These are phyloP conservation scores for Colletotrichum sojae DNA, from an alignment of 2,329 filamentous ascomycete species.

Conservation along the genomic window DNA sequence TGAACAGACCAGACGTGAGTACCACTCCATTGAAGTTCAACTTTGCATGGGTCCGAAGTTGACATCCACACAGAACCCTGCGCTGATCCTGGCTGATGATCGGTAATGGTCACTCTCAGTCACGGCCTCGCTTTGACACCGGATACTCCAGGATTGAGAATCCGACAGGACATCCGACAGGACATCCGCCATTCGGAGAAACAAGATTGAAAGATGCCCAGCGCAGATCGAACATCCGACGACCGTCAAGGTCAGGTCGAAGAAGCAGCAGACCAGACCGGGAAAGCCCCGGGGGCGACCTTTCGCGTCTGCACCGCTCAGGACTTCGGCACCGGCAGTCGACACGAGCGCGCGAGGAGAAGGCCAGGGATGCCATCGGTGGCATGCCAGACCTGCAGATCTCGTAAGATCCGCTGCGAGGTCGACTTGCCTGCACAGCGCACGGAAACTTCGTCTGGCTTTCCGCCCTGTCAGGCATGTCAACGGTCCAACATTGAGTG, in stretches of 20 bases:
- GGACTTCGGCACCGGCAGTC: conserved; percentile 1
- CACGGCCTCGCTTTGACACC: too few species aligned
- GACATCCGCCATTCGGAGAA: background rate
- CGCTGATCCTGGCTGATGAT: too few species aligned
- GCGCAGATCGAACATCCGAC: background rate
- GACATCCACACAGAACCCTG: too few species aligned
- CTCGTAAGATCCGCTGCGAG: conserved; percentile 11
- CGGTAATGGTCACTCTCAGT: too few species aligned
- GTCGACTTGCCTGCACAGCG: background rate
- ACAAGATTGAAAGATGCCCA: background rate
- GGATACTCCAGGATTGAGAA: background rate
- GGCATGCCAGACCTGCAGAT: conserved; percentile 6
- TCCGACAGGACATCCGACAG: background rate
- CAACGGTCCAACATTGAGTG: conserved; percentile 9
- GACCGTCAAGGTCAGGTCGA: background rate
- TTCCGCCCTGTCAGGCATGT: conserved; percentile 9
- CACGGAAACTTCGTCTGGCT: background rate
- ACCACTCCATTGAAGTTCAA: too few species aligned
- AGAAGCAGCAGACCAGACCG: background rate
- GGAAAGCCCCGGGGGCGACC: background rate
- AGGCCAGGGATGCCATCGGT: conserved; percentile 6
- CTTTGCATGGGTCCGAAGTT: too few species aligned
- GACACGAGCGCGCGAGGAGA: background rate
- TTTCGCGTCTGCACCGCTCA: conserved; percentile 11
- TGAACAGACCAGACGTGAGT: too few species aligned